phyloP scores from a whole-genome alignment of 805 yeast species.

The Starmerella apicola region DNA sequence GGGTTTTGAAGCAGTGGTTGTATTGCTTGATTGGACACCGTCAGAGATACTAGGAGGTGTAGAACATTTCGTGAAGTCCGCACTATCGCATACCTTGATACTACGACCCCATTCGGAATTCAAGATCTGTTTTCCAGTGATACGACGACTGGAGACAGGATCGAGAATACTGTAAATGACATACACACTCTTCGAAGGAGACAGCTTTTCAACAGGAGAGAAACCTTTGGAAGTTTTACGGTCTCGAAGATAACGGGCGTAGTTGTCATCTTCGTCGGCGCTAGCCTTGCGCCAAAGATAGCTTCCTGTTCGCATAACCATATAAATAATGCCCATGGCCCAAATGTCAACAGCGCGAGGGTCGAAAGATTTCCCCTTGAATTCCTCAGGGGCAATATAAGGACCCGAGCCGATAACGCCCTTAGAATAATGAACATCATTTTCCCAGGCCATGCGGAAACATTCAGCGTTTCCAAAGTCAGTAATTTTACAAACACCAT shows the following conservation, averaged over 20 bases:
- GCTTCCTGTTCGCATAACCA: constrained; percentile 80
- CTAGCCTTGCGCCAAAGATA: constrained; percentile 81
- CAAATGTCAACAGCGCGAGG: constrained; percentile 76
- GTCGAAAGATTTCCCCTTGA: constrained; percentile 45
- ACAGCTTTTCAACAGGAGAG: constrained; percentile 77
- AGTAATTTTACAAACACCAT: constrained; percentile 56
- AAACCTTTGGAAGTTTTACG: constrained; percentile 77
- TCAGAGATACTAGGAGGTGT: no score
- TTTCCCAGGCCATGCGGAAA: constrained; percentile 82
- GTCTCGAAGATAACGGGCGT: constrained; percentile 56
- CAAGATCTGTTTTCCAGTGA: constrained; percentile 75
- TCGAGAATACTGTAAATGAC: constrained; percentile 88
- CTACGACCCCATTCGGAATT: constrained; percentile 95
- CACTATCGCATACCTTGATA: constrained; percentile 66
- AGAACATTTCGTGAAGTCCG: no score
- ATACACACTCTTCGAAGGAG: constrained; percentile 80
- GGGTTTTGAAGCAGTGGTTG: no score
- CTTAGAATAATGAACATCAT: constrained; percentile 47
- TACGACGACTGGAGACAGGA: constrained; percentile 77
- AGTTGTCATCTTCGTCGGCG: constrained; percentile 67
- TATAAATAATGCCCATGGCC: constrained; percentile 72
- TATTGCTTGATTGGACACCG: no score
- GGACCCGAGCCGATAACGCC: constrained; percentile 88
- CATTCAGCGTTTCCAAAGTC: constrained; percentile 92
- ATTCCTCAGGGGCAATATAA: constrained; percentile 88